These are phyloP conservation scores for Schizosaccharomyces pombe DNA, from an alignment of 805 yeast genomes.

Conservation along the genomic window DNA sequence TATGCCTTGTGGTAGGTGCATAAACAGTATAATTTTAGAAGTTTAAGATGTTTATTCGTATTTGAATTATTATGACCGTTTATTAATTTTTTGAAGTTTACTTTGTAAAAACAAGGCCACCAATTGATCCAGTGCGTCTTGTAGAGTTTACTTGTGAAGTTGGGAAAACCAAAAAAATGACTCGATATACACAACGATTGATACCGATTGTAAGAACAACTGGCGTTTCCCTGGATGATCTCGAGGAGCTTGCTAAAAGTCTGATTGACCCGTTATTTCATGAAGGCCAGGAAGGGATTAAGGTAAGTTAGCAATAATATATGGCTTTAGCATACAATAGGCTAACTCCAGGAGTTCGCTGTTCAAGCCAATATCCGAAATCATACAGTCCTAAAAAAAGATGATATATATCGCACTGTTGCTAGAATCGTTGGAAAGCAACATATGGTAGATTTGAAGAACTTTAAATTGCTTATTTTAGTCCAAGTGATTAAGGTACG, in stretches of 20 bases:
- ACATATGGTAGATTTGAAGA: slow-evolving; percentile 59
- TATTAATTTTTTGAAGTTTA: slow-evolving; percentile 22
- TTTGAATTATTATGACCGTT: neutral
- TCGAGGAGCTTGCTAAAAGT: slow-evolving; percentile 31
- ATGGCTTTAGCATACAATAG: slow-evolving; percentile 4
- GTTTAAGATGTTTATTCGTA: no score
- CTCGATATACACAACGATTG: slow-evolving; percentile 57
- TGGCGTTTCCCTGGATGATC: slow-evolving; percentile 45
- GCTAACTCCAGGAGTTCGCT: slow-evolving; percentile 31
- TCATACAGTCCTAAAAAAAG: slow-evolving; percentile 48
- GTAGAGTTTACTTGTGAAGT: slow-evolving; percentile 43
- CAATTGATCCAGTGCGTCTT: slow-evolving; percentile 54
- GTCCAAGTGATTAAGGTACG: slow-evolving; percentile 58
- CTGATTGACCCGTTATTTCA: slow-evolving; percentile 55
- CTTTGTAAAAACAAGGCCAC: slow-evolving; percentile 57
- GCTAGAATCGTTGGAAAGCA: slow-evolving; percentile 54
- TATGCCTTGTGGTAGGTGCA: slow-evolving; percentile 23
- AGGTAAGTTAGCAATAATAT: slow-evolving; percentile 4
- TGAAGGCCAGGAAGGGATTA: slow-evolving; percentile 13
- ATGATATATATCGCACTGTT: slow-evolving; percentile 45
- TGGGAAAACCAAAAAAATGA: slow-evolving; percentile 24
- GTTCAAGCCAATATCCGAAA: slow-evolving; percentile 59
- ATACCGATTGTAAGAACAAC: slow-evolving; percentile 62
- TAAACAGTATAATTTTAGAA: no score
- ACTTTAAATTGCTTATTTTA: slow-evolving; percentile 52